A percentile compares a stretch with the other conserved stretches of the same genome.
These are phyloP conservation scores for Heliosperma pusillum DNA, from an alignment of 148 eudicot species.

Conservation along the genomic window DNA sequence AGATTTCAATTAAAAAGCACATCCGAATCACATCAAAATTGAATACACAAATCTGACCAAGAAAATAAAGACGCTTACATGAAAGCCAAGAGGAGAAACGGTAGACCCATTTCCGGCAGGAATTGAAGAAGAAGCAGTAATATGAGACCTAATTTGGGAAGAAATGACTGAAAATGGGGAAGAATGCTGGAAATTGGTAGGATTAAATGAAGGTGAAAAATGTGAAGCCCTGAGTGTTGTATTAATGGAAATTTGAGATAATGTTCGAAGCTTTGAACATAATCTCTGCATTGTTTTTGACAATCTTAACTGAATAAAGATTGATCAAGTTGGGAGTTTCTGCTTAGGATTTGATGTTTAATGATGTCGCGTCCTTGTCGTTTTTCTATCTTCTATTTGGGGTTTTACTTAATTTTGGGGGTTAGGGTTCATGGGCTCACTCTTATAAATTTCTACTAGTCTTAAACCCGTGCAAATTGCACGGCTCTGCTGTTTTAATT, in stretches of 20 bases:
- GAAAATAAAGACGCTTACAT: constrained; percentile 40
- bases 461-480: too few relatives aligned
- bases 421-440: not conserved
- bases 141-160: constrained; percentile 33
- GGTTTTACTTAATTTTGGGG: not conserved
- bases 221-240: constrained; percentile 19
- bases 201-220: constrained; percentile 27
- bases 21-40: not conserved
- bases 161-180: constrained; percentile 29
- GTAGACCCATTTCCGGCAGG: constrained; percentile 24
- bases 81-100: constrained; percentile 26
- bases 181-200: constrained; percentile 23
- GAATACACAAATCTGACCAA: not conserved
- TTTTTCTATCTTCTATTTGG: not conserved
- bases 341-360: not conserved
- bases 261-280: constrained; percentile 61
- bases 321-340: not conserved
- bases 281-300: constrained; percentile 62
- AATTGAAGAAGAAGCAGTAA: constrained; percentile 22
- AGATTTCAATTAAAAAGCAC: too few relatives aligned
- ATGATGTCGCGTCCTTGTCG: not conserved
- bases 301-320: not conserved
- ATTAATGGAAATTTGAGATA: constrained; percentile 28
- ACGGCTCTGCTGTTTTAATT: too few relatives aligned
- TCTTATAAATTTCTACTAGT: too few relatives aligned